phyloP scores from a whole-genome alignment of 2,329 filamentous ascomycete genomes.

The Nigrospora osmanthi region DNA sequence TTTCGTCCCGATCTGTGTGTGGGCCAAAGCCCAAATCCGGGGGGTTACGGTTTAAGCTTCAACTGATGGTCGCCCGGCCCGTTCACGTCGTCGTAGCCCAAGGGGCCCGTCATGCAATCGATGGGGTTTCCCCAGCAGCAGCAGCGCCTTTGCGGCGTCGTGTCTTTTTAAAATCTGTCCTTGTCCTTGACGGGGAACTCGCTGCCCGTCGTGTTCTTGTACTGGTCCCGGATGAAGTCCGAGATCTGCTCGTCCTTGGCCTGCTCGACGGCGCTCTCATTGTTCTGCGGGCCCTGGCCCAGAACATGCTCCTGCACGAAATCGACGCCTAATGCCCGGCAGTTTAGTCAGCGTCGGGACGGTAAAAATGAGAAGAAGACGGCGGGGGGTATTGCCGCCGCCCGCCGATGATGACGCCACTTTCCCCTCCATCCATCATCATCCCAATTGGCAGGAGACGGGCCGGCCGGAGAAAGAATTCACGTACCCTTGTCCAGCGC shows the following conservation, averaged over 20 bases:
- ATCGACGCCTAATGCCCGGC: conserved; percentile 55
- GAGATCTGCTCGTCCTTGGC: conserved; percentile 76
- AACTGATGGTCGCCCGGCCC: too few relatives aligned
- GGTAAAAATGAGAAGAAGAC: background rate
- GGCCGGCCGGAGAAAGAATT: background rate
- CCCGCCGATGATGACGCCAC: background rate
- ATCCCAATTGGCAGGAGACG: too few relatives aligned
- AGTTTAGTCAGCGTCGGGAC: too few relatives aligned
- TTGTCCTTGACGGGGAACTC: conserved; percentile 68
- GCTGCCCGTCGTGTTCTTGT: conserved; percentile 60
- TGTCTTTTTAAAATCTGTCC: conserved; percentile 28
- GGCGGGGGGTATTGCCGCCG: too few relatives aligned
- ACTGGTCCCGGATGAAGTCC: conserved; percentile 62
- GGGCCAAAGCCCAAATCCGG: too few relatives aligned
- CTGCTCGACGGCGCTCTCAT: conserved; percentile 69
- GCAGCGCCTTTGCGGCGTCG: background rate
- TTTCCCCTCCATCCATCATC: too few relatives aligned
- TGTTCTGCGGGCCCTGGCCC: conserved; percentile 61
- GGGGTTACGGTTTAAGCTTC: too few relatives aligned
- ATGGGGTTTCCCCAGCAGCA: too few relatives aligned
- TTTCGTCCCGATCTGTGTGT: too few relatives aligned
- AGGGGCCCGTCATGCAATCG: too few relatives aligned
- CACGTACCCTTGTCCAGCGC: conserved; percentile 67
- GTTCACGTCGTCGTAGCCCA: too few relatives aligned
- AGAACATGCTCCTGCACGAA: conserved; percentile 70